phyloP scores from a whole-genome alignment of 2,329 filamentous ascomycete genomes.

The Talaromyces sp. region DNA sequence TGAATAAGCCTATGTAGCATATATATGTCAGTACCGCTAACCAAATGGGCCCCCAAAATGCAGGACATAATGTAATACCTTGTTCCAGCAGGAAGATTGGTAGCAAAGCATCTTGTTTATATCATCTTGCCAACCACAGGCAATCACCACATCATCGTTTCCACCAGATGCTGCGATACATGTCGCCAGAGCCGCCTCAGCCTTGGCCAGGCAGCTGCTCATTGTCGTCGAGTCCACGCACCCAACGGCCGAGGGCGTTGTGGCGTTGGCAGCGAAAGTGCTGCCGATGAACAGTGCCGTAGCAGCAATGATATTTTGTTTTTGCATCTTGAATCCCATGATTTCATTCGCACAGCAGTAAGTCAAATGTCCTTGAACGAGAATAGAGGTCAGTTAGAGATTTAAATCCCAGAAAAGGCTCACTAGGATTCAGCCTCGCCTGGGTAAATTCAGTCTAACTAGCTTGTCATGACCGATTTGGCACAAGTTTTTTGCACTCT shows the following conservation, averaged over 20 bases:
- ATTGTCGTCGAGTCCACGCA: slow-evolving; percentile 3
- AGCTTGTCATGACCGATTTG: background rate
- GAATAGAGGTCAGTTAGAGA: background rate
- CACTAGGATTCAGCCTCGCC: background rate
- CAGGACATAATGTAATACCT: slow-evolving; percentile 14
- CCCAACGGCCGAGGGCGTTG: background rate
- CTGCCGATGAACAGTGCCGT: background rate
- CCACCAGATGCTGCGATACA: slow-evolving; percentile 2
- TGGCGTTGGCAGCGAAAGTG: slow-evolving; percentile 2
- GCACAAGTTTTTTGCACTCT: background rate
- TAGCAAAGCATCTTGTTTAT: slow-evolving; percentile 32
- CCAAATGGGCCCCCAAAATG: too few species aligned
- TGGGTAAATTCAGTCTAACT: background rate
- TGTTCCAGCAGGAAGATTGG: slow-evolving; percentile 32
- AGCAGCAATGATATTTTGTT: background rate
- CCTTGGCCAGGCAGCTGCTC: background rate
- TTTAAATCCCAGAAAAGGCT: background rate
- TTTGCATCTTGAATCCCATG: background rate
- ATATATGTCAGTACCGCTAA: background rate
- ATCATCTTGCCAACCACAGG: slow-evolving; percentile 16
- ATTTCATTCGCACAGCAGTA: background rate
- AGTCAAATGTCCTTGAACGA: background rate
- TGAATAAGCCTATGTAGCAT: slow-evolving; percentile 26
- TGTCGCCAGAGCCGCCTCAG: background rate
- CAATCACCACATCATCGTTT: background rate